Evolutionary conservation across 2,329 filamentous ascomycete species (phyloP).

Genomic region (Talaromyces sp.): DNA sequence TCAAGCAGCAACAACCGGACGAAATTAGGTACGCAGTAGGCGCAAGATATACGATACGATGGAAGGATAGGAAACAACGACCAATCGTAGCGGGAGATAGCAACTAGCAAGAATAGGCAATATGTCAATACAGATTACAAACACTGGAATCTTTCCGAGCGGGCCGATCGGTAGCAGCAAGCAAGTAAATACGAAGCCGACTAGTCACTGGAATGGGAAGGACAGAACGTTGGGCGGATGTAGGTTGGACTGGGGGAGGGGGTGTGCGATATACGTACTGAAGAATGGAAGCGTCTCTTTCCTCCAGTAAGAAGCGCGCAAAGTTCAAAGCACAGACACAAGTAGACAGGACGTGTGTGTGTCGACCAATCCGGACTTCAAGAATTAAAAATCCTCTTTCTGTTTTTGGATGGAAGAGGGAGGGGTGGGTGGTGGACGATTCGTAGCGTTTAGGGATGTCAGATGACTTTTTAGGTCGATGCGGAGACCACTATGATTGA

Average conservation of each 20-base stretch:
- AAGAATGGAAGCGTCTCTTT: constrained; percentile 12
- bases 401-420: neutral
- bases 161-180: constrained; percentile 20
- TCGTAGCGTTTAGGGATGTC: constrained; percentile 15
- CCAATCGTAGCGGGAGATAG: neutral
- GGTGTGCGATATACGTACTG: constrained; percentile 3
- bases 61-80: neutral
- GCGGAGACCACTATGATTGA: neutral
- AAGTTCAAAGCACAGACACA: neutral
- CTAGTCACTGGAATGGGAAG: constrained; percentile 8
- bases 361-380: neutral
- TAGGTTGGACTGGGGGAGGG: neutral
- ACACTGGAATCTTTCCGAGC: constrained; percentile 17
- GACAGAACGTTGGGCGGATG: neutral
- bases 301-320: constrained; percentile 5
- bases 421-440: neutral
- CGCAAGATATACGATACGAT: neutral
- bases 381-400: neutral
- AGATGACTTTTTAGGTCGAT: constrained; percentile 15
- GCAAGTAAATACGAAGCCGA: constrained; percentile 13
- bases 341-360: neutral
- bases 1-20: neutral
- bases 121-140: constrained; percentile 10
- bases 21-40: neutral
- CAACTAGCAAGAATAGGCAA: neutral